These are phyloP conservation scores for Mucor saturninus DNA, from an alignment of 371 early-diverging fungal genomes.

Conservation along the genomic window DNA sequence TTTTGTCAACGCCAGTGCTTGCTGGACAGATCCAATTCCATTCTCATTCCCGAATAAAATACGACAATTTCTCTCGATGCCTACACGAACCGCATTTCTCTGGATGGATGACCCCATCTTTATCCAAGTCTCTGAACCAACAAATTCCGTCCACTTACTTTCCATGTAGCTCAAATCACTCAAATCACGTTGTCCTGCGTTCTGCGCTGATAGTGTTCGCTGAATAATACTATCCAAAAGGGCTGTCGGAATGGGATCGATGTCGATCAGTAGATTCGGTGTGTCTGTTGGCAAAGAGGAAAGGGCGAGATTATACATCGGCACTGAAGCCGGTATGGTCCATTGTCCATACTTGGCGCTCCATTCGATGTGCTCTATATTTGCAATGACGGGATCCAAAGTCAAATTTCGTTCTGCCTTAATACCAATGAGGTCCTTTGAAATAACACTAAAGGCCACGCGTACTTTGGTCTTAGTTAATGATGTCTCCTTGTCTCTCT, in stretches of 20 bases:
- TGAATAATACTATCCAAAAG: slow-evolving; percentile 8
- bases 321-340: slow-evolving; percentile 32
- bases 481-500: background rate
- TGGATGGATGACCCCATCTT: slow-evolving; percentile 41
- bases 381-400: slow-evolving; percentile 29
- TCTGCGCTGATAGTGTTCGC: background rate
- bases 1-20: slow-evolving; percentile 72
- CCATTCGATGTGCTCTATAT: slow-evolving; percentile 23
- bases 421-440: slow-evolving; percentile 27
- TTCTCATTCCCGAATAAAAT: slow-evolving; percentile 95
- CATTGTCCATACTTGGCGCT: slow-evolving; percentile 13
- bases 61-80: slow-evolving; percentile 50
- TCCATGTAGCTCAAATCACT: slow-evolving; percentile 6
- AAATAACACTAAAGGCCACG: slow-evolving; percentile 27
- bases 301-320: slow-evolving; percentile 26
- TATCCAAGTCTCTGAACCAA: background rate
- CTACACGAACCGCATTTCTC: slow-evolving; percentile 54
- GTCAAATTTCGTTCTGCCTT: slow-evolving; percentile 20
- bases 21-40: slow-evolving; percentile 95
- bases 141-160: slow-evolving; percentile 18
- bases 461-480: slow-evolving; percentile 7
- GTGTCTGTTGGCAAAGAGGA: slow-evolving; percentile 20
- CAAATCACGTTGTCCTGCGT: background rate
- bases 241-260: slow-evolving; percentile 18
- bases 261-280: slow-evolving; percentile 28